phyloP scores from a whole-genome alignment of 805 yeast genomes.

The Saturnispora silvae region DNA sequence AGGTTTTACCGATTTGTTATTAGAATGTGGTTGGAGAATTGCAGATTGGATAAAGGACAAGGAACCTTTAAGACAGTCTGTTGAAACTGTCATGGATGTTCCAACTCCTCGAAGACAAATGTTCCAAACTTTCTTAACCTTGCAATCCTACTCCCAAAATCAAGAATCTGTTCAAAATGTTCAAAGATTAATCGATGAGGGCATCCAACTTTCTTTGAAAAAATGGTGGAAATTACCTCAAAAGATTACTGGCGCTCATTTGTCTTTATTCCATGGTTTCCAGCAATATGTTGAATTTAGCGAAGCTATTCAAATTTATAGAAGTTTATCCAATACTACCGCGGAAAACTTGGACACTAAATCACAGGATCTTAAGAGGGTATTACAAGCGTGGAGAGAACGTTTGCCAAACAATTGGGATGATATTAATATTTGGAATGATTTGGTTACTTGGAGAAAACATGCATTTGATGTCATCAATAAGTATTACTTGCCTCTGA shows the following conservation, averaged over 20 bases:
- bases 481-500: conserved; percentile 85
- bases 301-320: conserved; percentile 93
- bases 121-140: conserved; percentile 84
- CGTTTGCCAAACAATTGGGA: conserved; percentile 95
- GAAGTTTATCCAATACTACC: conserved; percentile 77
- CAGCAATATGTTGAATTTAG: conserved; percentile 95
- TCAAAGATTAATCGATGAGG: conserved; percentile 85
- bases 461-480: conserved; percentile 96
- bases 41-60: conserved; percentile 97
- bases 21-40: conserved; percentile 99
- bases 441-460: conserved; percentile 95
- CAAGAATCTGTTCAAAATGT: conserved; percentile 78
- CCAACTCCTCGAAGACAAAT: conserved; percentile 96
- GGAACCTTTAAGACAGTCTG: conserved; percentile 89
- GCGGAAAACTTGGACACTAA: conserved; percentile 87
- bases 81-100: conserved; percentile 94
- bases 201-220: conserved; percentile 81
- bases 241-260: conserved; percentile 66
- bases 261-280: conserved; percentile 83
- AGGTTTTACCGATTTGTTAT: conserved; percentile 85
- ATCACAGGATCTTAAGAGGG: conserved; percentile 89
- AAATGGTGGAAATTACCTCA: conserved; percentile 92
- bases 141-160: conserved; percentile 90
- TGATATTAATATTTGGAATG: conserved; percentile 96
- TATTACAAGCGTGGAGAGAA: conserved; percentile 95